Evolutionary conservation across 2,329 filamentous ascomycete species (phyloP).

Genomic region (Domatiomyces globalis): DNA sequence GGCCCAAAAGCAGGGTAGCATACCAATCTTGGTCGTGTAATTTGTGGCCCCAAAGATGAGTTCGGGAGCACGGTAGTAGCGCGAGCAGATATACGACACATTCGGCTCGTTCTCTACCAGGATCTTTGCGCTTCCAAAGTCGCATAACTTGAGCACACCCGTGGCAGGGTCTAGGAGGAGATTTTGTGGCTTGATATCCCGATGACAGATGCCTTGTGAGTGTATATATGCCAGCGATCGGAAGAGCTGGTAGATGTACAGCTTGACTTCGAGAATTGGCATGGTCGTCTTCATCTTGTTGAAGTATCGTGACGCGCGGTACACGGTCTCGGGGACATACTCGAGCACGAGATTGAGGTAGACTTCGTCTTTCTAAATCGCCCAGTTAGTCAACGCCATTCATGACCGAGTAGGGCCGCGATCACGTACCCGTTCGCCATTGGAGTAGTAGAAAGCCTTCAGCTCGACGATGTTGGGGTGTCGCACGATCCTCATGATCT

Average conservation of each 20-base stretch:
- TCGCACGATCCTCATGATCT: constrained; percentile 98
- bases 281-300: constrained; percentile 99
- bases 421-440: constrained; percentile 73
- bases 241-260: constrained; percentile 99
- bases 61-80: constrained; percentile 95
- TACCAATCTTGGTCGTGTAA: constrained; percentile 99
- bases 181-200: constrained; percentile 99
- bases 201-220: constrained; percentile 96
- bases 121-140: constrained; percentile 98
- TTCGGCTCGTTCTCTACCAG: constrained; percentile 97
- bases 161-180: constrained; percentile 81
- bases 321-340: constrained; percentile 96
- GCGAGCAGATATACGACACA: constrained; percentile 97
- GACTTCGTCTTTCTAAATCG: constrained; percentile 76
- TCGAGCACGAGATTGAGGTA: constrained; percentile 97
- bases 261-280: constrained; percentile 96
- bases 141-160: constrained; percentile 89
- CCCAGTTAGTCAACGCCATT: background rate
- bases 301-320: constrained; percentile 95
- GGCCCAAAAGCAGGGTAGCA: constrained; percentile 23
- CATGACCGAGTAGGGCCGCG: background rate
- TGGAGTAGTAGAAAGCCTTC: constrained; percentile 99
- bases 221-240: constrained; percentile 96
- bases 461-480: constrained; percentile 98
- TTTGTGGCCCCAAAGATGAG: constrained; percentile 98